Conservation (phyloP, 352 stramenopile species). For the Elongisporangium anandrum region DNA sequence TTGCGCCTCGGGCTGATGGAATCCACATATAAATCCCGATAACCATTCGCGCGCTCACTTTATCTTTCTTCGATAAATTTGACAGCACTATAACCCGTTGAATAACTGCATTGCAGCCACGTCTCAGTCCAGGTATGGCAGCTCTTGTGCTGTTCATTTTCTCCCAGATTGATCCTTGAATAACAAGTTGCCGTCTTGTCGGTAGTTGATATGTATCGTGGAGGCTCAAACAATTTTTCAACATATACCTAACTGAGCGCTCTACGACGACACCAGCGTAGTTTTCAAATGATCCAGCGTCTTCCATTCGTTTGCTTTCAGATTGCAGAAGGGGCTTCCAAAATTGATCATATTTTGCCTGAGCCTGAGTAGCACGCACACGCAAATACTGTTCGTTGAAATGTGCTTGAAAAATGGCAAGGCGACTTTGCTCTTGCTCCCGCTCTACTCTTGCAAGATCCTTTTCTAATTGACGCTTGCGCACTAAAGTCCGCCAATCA, state of each 20-base stretch:
- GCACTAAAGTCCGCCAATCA: conserved; percentile 60
- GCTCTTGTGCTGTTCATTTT: conserved; percentile 19
- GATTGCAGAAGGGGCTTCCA: conserved; percentile 21
- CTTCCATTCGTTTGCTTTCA: conserved; percentile 17
- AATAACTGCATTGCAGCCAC: conserved; percentile 21
- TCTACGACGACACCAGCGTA: conserved; percentile 17
- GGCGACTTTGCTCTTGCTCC: conserved; percentile 35
- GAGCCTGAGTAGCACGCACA: conserved; percentile 19
- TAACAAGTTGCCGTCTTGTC: conserved; percentile 41
- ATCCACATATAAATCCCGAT: conserved; percentile 43
- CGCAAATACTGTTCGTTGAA: conserved; percentile 53
- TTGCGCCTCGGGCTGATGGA: conserved; percentile 1
- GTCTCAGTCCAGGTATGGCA: conserved; percentile 39
- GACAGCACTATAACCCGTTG: conserved; percentile 27
- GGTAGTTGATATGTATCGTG: conserved; percentile 35
- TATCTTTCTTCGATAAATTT: conserved; percentile 12
- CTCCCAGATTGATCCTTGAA: conserved; percentile 34
- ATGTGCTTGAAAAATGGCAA: conserved; percentile 55
- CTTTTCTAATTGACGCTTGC: conserved; percentile 52
- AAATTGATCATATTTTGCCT: conserved; percentile 26
- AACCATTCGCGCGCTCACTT: conserved; percentile 28
- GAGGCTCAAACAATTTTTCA: conserved; percentile 31
- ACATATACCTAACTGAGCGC: conserved; percentile 30
- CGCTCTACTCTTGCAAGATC: conserved; percentile 24
- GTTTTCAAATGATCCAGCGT: conserved; percentile 22